Conservation (phyloP, 1,284 basidiomycete genomes). For the Cryptococcus sp. region DNA sequence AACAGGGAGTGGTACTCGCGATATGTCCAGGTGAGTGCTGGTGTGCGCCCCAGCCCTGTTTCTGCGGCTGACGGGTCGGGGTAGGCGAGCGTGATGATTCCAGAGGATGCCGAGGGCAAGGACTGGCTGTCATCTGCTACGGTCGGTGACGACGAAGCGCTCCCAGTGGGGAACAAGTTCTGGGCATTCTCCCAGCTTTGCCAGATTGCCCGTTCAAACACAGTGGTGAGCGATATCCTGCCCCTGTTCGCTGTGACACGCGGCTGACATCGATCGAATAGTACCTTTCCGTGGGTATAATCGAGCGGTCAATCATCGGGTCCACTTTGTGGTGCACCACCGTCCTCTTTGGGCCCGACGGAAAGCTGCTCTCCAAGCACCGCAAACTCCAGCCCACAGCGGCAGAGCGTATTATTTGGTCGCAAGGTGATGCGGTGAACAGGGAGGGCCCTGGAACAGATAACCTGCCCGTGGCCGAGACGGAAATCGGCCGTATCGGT, state of each 20-base stretch:
- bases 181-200: constrained; percentile 24
- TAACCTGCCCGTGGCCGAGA: constrained; percentile 51
- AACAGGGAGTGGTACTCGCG: constrained; percentile 34
- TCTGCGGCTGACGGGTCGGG: background rate
- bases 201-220: constrained; percentile 19
- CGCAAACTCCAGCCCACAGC: constrained; percentile 72
- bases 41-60: too few relatives aligned
- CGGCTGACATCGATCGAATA: constrained; percentile 27
- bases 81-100: constrained; percentile 21
- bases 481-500: constrained; percentile 52
- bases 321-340: constrained; percentile 69
- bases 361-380: constrained; percentile 63
- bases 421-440: constrained; percentile 52
- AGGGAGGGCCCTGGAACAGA: constrained; percentile 43
- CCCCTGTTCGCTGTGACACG: background rate
- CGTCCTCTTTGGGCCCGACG: constrained; percentile 60
- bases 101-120: constrained; percentile 19
- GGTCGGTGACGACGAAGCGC: constrained; percentile 2
- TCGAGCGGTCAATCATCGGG: constrained; percentile 59
- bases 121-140: constrained; percentile 17
- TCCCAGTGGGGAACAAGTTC: background rate
- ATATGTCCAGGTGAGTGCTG: constrained; percentile 51
- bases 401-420: constrained; percentile 67
- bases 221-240: constrained; percentile 2
- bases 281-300: constrained; percentile 64